Conservation (phyloP, 192 early-diverging fungal species). For the Allomyces javanicus region DNA sequence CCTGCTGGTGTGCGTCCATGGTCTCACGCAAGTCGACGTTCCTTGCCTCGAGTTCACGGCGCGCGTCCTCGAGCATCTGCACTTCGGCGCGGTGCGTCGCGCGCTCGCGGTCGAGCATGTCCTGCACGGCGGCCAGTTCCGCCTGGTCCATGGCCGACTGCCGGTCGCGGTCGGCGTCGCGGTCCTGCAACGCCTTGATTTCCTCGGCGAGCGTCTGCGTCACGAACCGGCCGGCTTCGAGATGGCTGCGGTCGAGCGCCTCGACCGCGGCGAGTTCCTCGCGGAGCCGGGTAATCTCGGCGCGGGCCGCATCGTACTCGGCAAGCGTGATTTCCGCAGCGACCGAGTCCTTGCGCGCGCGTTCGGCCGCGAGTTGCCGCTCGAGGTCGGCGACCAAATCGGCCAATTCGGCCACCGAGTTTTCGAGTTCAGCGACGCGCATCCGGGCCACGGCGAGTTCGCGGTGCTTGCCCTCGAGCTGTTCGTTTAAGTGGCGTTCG, state of each 20-base stretch:
- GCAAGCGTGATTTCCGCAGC: constrained; percentile 19
- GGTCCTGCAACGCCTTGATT: constrained; percentile 41
- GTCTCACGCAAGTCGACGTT: constrained; percentile 56
- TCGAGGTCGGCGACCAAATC: neutral
- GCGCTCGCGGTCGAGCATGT: constrained; percentile 57
- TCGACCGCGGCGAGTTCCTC: constrained; percentile 86
- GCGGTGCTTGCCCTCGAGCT: constrained; percentile 7
- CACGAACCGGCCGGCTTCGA: constrained; percentile 38
- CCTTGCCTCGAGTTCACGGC: constrained; percentile 69
- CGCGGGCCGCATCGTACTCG: constrained; percentile 72
- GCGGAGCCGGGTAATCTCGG: constrained; percentile 82
- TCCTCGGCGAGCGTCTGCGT: constrained; percentile 51
- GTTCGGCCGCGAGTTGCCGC: too few species aligned
- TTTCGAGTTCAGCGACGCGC: constrained; percentile 14
- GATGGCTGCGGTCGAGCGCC: constrained; percentile 75
- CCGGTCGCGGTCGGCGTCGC: constrained; percentile 13
- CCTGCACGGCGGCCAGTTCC: constrained; percentile 38
- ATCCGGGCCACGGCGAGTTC: neutral
- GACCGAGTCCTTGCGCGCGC: too few species aligned
- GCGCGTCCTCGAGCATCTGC: constrained; percentile 65
- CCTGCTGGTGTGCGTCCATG: constrained; percentile 51
- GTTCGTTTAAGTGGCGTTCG: constrained; percentile 2
- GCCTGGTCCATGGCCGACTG: constrained; percentile 45
- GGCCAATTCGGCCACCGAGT: constrained; percentile 8
- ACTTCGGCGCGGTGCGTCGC: constrained; percentile 73